These are phyloP conservation scores for Fusarium brevicatenulatum DNA, from an alignment of 2,329 filamentous ascomycete species.

Conservation along the genomic window DNA sequence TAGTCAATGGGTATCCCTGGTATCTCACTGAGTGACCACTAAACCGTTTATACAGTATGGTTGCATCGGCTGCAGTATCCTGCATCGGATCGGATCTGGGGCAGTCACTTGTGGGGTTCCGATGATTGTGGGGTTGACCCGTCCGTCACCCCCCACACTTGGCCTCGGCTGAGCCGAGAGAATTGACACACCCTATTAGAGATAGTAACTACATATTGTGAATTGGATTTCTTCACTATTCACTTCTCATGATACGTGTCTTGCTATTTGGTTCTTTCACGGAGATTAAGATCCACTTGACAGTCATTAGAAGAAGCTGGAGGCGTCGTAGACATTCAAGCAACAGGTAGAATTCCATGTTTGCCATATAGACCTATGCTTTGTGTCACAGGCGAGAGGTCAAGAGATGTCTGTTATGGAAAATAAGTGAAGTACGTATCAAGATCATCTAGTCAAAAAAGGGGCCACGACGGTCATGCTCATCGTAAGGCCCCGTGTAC, in stretches of 20 bases:
- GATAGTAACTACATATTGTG: not conserved
- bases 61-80: not conserved
- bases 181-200: not conserved
- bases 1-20: rapidly evolving
- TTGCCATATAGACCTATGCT: not conserved
- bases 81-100: not conserved
- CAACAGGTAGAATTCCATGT: rapidly evolving
- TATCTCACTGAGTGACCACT: rapidly evolving
- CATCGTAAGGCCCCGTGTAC: not conserved
- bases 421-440: rapidly evolving
- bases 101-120: not conserved
- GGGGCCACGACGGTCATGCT: not conserved
- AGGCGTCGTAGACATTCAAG: too few species aligned
- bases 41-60: not conserved
- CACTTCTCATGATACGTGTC: too few species aligned
- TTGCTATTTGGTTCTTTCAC: too few species aligned
- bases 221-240: too few species aligned
- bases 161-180: not conserved
- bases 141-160: not conserved
- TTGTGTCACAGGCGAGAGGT: not conserved
- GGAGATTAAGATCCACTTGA: too few species aligned
- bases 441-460: not conserved
- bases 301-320: too few species aligned
- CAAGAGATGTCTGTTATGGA: too few species aligned
- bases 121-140: not conserved